These are phyloP conservation scores for Cystobasidium pallidum DNA, from an alignment of 1,284 basidiomycete genomes.

Conservation along the genomic window DNA sequence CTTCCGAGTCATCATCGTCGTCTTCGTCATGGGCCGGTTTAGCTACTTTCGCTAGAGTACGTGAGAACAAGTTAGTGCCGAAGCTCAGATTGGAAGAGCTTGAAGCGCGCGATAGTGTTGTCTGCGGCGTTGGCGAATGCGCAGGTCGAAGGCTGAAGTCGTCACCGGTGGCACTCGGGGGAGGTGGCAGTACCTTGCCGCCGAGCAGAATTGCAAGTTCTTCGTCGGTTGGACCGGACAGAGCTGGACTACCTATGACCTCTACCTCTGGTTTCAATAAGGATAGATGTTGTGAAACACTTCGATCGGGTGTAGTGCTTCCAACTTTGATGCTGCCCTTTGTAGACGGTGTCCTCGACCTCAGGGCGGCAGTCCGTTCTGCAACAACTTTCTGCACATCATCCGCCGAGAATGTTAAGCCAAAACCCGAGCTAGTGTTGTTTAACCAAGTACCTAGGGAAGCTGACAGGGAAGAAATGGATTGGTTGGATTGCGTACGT, in stretches of 20 bases:
- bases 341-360: background rate
- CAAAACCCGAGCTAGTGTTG: constrained; percentile 9
- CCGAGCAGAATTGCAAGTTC: constrained; percentile 27
- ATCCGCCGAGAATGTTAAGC: constrained; percentile 14
- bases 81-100: constrained; percentile 21
- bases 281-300: constrained; percentile 3
- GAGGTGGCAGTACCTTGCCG: constrained; percentile 38
- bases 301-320: background rate
- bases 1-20: constrained; percentile 19
- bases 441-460: constrained; percentile 34
- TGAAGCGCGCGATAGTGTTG: constrained; percentile 14
- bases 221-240: background rate
- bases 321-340: background rate
- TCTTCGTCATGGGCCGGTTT: constrained; percentile 39
- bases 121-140: background rate
- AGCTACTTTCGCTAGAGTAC: constrained; percentile 2
- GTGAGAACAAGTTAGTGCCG: constrained; percentile 31
- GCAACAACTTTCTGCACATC: constrained; percentile 29
- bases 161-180: constrained; percentile 38
- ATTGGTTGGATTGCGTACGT: constrained; percentile 29
- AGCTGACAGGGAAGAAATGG: constrained; percentile 37
- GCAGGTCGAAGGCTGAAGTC: background rate
- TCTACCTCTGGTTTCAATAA: background rate
- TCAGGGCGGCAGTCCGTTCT: background rate
- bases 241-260: background rate